Percentiles rank a stretch among this genome's conserved stretches.
Conservation (phyloP, 495 filamentous ascomycete species). For the Talaromyces ruber region DNA sequence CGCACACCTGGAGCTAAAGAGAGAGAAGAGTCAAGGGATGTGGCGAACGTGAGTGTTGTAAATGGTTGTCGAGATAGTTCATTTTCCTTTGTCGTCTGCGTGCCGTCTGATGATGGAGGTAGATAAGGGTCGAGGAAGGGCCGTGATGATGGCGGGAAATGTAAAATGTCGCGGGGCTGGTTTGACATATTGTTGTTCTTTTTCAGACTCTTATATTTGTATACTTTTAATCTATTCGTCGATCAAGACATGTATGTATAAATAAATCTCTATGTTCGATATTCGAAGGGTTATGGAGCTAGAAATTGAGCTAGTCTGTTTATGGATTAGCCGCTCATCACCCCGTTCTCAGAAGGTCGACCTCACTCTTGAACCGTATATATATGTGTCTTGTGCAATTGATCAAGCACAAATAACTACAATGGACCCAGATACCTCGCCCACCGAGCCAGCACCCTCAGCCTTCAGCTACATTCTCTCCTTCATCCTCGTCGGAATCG, state of each 20-base stretch:
- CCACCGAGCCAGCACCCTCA: constrained; percentile 39
- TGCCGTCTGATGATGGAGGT: constrained; percentile 11
- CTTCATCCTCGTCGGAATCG: constrained; percentile 84
- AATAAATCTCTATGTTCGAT: neutral
- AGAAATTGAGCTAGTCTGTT: no score
- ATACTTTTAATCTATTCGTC: neutral
- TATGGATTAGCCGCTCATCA: neutral
- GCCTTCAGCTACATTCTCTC: constrained; percentile 73
- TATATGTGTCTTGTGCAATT: neutral
- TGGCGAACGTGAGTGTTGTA: constrained; percentile 84
- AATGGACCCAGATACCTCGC: constrained; percentile 23
- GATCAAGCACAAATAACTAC: neutral
- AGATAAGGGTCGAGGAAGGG: constrained; percentile 37
- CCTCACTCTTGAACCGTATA: neutral
- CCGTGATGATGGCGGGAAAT: neutral
- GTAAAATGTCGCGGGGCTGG: neutral
- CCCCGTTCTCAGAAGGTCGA: neutral
- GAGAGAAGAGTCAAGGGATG: constrained; percentile 73
- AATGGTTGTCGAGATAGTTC: constrained; percentile 28
- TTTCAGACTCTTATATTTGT: neutral
- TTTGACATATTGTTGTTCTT: neutral
- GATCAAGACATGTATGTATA: neutral
- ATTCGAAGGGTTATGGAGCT: neutral
- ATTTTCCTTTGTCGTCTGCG: neutral
- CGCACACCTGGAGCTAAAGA: constrained; percentile 63